Base-by-base conservation (phyloP, 2,329 filamentous ascomycete species). In the Paracoccidioides lutzii region DNA sequence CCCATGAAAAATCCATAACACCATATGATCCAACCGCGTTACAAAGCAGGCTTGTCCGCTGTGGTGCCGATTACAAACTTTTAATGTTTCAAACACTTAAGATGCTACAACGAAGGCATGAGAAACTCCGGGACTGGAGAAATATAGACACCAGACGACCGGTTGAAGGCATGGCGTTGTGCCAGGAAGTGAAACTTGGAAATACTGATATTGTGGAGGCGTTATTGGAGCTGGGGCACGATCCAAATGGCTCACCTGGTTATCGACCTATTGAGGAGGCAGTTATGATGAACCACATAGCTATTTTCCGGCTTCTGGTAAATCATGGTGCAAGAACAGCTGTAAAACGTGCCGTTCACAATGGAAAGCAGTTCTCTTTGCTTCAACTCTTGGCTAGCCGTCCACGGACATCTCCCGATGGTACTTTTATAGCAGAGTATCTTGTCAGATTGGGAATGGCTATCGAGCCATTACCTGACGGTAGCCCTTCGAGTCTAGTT, bases 191-290 rank as follows among this genome's bases (percentile, higher is more conserved):
- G 22, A 52, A 9, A 14, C 50, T 52, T 4, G 50, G 50, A 6
- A 52, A 52, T 52, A 9, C 8, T 7, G 50, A 52, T 33, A 52
- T 52, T 52, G 50, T 52, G 37, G 50, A 41, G 28, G 37, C 50
- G 3, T 10, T 52, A 12, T 22, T 52, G 50, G 50, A 52, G 15
- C 37, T 52, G 12, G 50, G 37, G 8, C 50, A 52, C 9, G 37
- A 42, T 42, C 50, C 50, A 30, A 41, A 52, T 33, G 50, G 50
- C 40, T 52, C 37, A 0, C 50, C 50, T 32, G 50, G 37, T 9
- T n/a, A 52, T 30, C 37, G 50, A n/a, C 50, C 50, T 33, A 52
- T 52, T 14, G 50, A 52, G 30, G 50, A 52, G 40, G 50, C 50
- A 30, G 50, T 52, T 5, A 12, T 41, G 50, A 40, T 40, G 50